Conservation (phyloP, 805 yeast genomes). For the Candida pini region DNA sequence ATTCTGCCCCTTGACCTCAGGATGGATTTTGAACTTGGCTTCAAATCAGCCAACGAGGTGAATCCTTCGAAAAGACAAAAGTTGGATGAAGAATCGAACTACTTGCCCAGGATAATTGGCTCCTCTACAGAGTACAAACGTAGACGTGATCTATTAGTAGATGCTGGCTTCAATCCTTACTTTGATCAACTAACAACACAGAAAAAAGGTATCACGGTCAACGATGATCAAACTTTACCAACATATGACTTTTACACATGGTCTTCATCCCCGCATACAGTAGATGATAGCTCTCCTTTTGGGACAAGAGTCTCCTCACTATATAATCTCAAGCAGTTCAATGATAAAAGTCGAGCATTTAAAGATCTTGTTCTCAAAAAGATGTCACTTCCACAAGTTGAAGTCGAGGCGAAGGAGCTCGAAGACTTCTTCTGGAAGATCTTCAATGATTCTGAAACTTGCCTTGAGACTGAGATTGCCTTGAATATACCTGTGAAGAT, state of each 20-base stretch:
- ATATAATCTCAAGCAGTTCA: conserved; percentile 52
- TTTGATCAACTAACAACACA: conserved; percentile 44
- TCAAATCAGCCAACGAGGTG: conserved; percentile 6
- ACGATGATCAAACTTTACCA: conserved; percentile 31
- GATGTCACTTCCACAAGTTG: conserved; percentile 15
- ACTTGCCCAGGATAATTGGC: conserved; percentile 37
- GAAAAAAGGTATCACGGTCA: conserved; percentile 32
- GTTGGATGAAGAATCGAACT: conserved; percentile 1
- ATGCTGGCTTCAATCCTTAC: conserved; percentile 48
- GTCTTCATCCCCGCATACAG: conserved; percentile 33
- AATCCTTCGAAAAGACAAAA: conserved; percentile 1
- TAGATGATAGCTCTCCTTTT: conserved; percentile 33
- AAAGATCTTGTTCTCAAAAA: conserved; percentile 22
- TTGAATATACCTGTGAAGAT: conserved; percentile 27
- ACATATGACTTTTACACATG: conserved; percentile 39
- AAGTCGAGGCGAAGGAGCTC: conserved; percentile 22
- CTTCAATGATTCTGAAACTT: conserved; percentile 23
- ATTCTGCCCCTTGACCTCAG: conserved; percentile 23
- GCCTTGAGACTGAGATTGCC: conserved; percentile 34
- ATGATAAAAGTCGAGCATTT: conserved; percentile 47
- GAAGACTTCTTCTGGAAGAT: conserved; percentile 42
- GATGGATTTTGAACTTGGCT: conserved; percentile 8
- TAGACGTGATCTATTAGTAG: conserved; percentile 37
- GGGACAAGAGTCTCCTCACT: conserved; percentile 41
- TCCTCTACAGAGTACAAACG: conserved; percentile 42